Conservation (phyloP, 2,329 filamentous ascomycete genomes). For the Aspergillus ruber region DNA sequence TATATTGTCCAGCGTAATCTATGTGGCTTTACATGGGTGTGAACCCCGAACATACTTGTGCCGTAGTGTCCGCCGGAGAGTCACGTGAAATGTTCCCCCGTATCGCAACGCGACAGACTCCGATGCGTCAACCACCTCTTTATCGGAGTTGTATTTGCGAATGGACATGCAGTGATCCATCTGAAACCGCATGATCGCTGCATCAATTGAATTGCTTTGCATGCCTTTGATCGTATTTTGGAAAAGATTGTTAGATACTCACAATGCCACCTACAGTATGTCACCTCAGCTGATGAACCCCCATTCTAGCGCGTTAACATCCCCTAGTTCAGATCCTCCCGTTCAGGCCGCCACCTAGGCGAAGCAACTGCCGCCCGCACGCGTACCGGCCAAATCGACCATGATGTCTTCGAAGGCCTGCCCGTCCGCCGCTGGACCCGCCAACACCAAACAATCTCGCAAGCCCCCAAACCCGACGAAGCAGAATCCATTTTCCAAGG, state of each 20-base stretch:
- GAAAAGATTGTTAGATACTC: constrained; percentile 8
- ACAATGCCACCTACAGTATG: constrained; percentile 32
- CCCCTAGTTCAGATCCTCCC: constrained; percentile 49
- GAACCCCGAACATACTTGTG: background rate
- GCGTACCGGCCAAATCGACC: constrained; percentile 49
- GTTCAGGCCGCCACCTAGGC: constrained; percentile 53
- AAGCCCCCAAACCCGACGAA: constrained; percentile 59
- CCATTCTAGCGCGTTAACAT: constrained; percentile 9
- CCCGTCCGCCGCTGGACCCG: constrained; percentile 88
- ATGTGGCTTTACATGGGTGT: constrained; percentile 1
- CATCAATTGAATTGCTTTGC: background rate
- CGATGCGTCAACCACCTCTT: background rate
- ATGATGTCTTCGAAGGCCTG: constrained; percentile 65
- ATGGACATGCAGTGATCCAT: background rate
- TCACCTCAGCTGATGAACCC: constrained; percentile 3
- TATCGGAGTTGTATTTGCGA: too few relatives aligned
- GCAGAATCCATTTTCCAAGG: constrained; percentile 26
- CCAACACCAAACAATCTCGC: constrained; percentile 61
- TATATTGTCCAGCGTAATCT: constrained; percentile 1
- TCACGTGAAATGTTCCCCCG: constrained; percentile 12
- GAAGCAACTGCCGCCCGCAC: constrained; percentile 31
- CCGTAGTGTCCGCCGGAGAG: background rate
- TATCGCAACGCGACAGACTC: constrained; percentile 8
- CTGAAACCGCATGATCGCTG: background rate
- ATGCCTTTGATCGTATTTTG: background rate